Evolutionary conservation across 140 eudicot genomes (phyloP), one percentile per base, ranked within the genome.

Genomic region (Bidens hawaiensis): DNA sequence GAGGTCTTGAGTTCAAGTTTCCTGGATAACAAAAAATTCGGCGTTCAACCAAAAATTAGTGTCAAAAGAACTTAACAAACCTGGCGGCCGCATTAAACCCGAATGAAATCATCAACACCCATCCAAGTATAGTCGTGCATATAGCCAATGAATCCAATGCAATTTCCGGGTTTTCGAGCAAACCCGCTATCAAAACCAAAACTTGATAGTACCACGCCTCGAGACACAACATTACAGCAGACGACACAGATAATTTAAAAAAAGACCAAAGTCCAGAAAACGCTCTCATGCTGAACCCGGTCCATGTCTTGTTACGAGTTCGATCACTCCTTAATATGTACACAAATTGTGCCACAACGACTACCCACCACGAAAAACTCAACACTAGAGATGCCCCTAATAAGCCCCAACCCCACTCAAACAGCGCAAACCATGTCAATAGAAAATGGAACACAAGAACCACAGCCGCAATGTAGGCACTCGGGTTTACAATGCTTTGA

Each of bases 31-130:
- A n/a, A n/a, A n/a, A n/a, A n/a, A n/a, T n/a, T n/a, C n/a, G n/a
- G n/a, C n/a, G n/a, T n/a, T n/a, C n/a, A n/a, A n/a, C n/a, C n/a
- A n/a, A n/a, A n/a, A n/a, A n/a, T n/a, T n/a, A n/a, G n/a, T n/a
- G n/a, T n/a, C 36, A 30, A 9, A 38, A 55, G n/a, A n/a, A n/a
- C n/a, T n/a, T n/a, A n/a, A 1, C 66, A 56, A 41, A 77, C 82
- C 78, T 71, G 3, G 62, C 75, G 1, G 67, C 75, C 6, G 78
- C 78, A 43, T 72, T 72, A 42, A 77, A 77, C 5, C 82, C 78
- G 22, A 65, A 26, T 0, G 78, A 59, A 10, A 71, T 60, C 75
- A 60, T 77, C 13, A 50, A 14, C 8, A 43, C 52, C 75, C 69
- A 65, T n/a, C 64, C 71, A 30, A 21, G 50, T 23, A 72, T 6